phyloP scores from a whole-genome alignment of 305 asterid genomes.

The Coffea humblotiana region DNA sequence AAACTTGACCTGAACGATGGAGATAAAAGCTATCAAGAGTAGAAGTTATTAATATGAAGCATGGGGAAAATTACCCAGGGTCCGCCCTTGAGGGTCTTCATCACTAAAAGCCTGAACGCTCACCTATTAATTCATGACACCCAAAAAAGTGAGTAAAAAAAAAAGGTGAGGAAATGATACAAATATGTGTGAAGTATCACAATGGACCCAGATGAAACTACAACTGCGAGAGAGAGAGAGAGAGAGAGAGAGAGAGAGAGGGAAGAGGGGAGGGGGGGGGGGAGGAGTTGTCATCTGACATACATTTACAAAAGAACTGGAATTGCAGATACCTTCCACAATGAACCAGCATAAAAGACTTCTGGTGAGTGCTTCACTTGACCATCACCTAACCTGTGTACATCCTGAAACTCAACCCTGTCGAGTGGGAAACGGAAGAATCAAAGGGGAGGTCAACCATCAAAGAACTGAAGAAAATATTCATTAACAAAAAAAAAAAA shows the following conservation, averaged over 20 bases:
- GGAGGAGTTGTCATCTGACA: not conserved
- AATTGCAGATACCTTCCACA: constrained; percentile 74
- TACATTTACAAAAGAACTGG: not conserved
- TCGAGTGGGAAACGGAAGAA: constrained; percentile 13
- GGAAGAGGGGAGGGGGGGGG: too few species aligned
- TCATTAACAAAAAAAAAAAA: not conserved
- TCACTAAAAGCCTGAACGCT: constrained; percentile 96
- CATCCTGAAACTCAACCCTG: constrained; percentile 95
- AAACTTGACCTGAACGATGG: constrained; percentile 13
- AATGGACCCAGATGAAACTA: constrained; percentile 11
- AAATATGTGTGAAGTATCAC: constrained; percentile 17
- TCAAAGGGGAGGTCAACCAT: not conserved
- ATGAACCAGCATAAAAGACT: constrained; percentile 92
- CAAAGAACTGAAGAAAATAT: not conserved
- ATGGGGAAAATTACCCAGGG: constrained; percentile 65
- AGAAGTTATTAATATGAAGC: constrained; percentile 9
- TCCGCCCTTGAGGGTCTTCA: constrained; percentile 98
- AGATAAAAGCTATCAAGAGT: constrained; percentile 7
- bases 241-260: not conserved
- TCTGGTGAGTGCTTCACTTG: constrained; percentile 94
- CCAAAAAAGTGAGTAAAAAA: constrained; percentile 15
- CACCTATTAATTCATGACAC: constrained; percentile 51
- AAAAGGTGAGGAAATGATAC: not conserved
- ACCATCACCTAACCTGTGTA: constrained; percentile 86
- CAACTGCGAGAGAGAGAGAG: not conserved